A percentile compares a stretch with the other conserved stretches of the same genome.
These are phyloP conservation scores for Marasmius fiardii DNA, from an alignment of 1,284 basidiomycete genomes.

Conservation along the genomic window DNA sequence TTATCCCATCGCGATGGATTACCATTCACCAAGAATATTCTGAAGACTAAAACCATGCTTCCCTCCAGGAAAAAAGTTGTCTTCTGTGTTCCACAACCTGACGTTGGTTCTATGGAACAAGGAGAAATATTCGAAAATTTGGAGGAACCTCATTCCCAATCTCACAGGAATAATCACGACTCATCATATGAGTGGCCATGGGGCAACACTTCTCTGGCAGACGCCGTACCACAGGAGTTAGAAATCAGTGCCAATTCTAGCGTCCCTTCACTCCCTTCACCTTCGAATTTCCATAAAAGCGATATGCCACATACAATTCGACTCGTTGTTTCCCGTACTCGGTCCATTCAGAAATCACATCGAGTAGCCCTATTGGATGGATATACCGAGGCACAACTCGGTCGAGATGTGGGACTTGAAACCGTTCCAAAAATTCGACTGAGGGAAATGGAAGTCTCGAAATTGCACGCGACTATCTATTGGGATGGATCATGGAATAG, in stretches of 20 bases:
- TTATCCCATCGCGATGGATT: too few species aligned
- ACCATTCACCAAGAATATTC: too few species aligned
- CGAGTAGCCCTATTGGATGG: conserved; percentile 59
- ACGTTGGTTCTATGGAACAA: conserved; percentile 15
- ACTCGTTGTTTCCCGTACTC: conserved; percentile 50
- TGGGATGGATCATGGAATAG: conserved; percentile 57
- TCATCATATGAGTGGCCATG: conserved; percentile 58
- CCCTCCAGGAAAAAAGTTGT: too few species aligned
- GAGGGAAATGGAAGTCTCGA: conserved; percentile 80
- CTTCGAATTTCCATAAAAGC: not conserved
- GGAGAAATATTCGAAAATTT: conserved; percentile 22
- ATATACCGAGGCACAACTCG: conserved; percentile 63
- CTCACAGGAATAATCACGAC: conserved; percentile 34
- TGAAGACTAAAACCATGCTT: too few species aligned
- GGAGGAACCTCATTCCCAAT: conserved; percentile 5
- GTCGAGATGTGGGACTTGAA: conserved; percentile 56
- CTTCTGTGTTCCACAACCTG: too few species aligned
- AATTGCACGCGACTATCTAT: conserved; percentile 70
- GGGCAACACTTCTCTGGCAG: conserved; percentile 18
- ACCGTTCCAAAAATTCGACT: conserved; percentile 59
- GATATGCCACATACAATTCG: conserved; percentile 36
- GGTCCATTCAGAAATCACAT: conserved; percentile 47
- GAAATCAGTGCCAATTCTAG: not conserved
- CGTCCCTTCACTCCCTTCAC: conserved; percentile 22
- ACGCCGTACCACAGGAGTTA: not conserved